phyloP scores from a whole-genome alignment of 108 stramenopile genomes.

The Nannochloropsis salina region DNA sequence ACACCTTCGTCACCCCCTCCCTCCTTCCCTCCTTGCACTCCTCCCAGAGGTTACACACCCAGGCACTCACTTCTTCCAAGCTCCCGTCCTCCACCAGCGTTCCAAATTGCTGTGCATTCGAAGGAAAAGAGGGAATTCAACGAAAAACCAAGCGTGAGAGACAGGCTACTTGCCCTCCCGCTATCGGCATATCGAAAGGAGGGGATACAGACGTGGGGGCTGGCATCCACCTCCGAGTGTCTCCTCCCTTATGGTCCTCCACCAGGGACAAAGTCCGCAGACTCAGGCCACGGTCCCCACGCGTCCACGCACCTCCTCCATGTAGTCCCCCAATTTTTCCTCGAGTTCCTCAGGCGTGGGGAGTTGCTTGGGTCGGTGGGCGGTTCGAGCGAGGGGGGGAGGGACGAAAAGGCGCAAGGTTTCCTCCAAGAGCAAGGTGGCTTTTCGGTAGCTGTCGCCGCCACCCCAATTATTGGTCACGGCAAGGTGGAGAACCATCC shows the following conservation, averaged over 20 bases:
- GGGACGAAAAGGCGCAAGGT: neutral
- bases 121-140: neutral
- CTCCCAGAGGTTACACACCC: neutral
- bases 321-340: conserved; percentile 15
- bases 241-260: too few species aligned
- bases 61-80: conserved; percentile 20
- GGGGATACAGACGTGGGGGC: too few species aligned
- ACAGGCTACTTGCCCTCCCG: too few species aligned
- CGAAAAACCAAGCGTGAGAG: too few species aligned
- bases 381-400: neutral
- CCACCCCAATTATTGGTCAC: conserved; percentile 4
- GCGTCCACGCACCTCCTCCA: neutral
- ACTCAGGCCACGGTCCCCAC: too few species aligned
- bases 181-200: too few species aligned
- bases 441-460: conserved; percentile 10
- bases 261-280: too few species aligned
- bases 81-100: neutral
- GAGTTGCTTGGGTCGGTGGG: neutral
- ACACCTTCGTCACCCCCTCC: neutral
- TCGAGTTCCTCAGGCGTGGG: neutral
- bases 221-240: too few species aligned
- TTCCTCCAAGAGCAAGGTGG: neutral
- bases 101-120: neutral
- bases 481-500: neutral
- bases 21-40: neutral